Evolutionary conservation across 2,329 filamentous ascomycete species (phyloP).

Genomic region (Fusarium sp.): DNA sequence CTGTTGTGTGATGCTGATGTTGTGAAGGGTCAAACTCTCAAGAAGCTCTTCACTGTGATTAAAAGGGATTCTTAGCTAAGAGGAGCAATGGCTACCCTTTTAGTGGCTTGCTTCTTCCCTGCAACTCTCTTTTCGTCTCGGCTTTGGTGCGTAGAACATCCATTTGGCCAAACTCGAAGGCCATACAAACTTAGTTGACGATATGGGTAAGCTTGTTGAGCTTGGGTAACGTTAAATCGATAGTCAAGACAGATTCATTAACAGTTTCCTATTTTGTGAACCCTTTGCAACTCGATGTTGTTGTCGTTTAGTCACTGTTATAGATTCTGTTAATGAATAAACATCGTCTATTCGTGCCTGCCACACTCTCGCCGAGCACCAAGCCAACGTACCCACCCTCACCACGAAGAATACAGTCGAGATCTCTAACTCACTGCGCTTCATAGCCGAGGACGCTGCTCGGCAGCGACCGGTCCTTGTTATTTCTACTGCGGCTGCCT

Average conservation of each 20-base stretch:
- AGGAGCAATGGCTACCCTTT: too few species aligned
- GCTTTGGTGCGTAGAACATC: background rate
- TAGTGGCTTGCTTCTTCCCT: background rate
- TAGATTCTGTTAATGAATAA: background rate
- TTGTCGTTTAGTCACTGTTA: background rate
- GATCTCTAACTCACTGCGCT: background rate
- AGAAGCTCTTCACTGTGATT: background rate
- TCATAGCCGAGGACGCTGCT: background rate
- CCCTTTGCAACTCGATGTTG: background rate
- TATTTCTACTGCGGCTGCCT: background rate
- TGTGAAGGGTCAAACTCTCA: background rate
- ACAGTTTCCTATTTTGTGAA: background rate
- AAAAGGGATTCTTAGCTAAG: too few species aligned
- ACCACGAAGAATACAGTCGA: background rate
- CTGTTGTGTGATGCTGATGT: background rate
- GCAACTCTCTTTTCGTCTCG: background rate
- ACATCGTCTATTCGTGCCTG: background rate
- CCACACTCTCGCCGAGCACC: background rate
- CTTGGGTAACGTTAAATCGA: background rate
- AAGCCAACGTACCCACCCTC: background rate
- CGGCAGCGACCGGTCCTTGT: background rate
- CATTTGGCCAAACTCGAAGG: background rate
- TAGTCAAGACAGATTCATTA: background rate
- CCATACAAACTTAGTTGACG: background rate
- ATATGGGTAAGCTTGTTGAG: background rate